Evolutionary conservation across 176 grass and related monocot genomes (phyloP).

Genomic region (Oryza glaberrima): DNA sequence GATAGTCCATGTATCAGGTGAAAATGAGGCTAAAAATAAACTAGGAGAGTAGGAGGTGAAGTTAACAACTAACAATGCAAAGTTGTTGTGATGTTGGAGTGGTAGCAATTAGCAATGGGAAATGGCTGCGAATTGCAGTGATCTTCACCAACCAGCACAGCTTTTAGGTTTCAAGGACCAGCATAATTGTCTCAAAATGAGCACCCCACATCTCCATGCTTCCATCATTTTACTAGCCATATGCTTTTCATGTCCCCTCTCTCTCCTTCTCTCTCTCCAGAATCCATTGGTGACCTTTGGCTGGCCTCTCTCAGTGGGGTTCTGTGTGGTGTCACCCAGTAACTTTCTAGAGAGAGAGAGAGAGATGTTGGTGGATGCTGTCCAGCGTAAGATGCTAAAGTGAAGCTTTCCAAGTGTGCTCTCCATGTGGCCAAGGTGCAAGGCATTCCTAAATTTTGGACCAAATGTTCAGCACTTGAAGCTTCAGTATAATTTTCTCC

Average conservation of each 20-base stretch:
- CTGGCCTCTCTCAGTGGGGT: slow-evolving; percentile 22
- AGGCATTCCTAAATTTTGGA: not conserved
- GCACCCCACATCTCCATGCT: slow-evolving; percentile 39
- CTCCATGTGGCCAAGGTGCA: slow-evolving; percentile 26
- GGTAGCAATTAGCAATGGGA: not conserved
- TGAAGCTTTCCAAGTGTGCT: slow-evolving; percentile 27
- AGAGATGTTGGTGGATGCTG: not conserved
- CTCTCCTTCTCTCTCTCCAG: not conserved
- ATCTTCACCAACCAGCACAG: slow-evolving; percentile 14
- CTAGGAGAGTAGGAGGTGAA: not conserved
- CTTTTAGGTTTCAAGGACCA: slow-evolving; percentile 23
- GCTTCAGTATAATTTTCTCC: too few relatives aligned
- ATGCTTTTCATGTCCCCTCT: slow-evolving; percentile 16
- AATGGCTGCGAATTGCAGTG: not conserved
- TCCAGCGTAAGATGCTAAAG: not conserved
- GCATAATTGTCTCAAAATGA: slow-evolving; percentile 46
- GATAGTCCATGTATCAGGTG: not conserved
- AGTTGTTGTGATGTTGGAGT: not conserved
- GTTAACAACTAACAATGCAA: not conserved
- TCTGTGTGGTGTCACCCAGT: slow-evolving; percentile 43
- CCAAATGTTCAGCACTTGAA: not conserved
- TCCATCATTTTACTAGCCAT: slow-evolving; percentile 34
- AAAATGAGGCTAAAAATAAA: slow-evolving; percentile 19
- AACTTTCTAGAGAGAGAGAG: not conserved
- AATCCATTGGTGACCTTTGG: slow-evolving; percentile 25